Conservation (phyloP, 2,329 filamentous ascomycete genomes). For the Furcasterigmium furcatum region DNA sequence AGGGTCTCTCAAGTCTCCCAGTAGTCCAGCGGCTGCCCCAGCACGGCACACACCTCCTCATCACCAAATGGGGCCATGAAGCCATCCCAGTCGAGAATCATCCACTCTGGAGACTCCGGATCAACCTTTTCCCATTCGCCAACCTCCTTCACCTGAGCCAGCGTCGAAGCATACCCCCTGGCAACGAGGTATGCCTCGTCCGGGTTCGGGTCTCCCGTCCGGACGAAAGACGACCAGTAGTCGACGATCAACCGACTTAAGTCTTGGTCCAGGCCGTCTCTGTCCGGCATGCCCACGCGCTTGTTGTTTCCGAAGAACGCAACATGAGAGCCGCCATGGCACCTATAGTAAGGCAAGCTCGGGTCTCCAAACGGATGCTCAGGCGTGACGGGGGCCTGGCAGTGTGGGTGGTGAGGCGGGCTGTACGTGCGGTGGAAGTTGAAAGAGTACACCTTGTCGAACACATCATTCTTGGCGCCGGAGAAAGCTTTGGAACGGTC, state of each 20-base stretch:
- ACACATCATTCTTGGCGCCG: slow-evolving; percentile 22
- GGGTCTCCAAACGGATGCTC: slow-evolving; percentile 27
- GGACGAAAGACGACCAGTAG: slow-evolving; percentile 30
- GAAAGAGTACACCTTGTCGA: slow-evolving; percentile 28
- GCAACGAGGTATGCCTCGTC: slow-evolving; percentile 21
- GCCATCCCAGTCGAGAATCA: background rate
- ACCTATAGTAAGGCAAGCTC: slow-evolving; percentile 35
- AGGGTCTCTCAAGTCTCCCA: background rate
- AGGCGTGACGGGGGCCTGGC: slow-evolving; percentile 19
- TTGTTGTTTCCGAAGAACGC: slow-evolving; percentile 31
- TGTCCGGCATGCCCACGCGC: slow-evolving; percentile 24
- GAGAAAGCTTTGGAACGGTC: slow-evolving; percentile 28
- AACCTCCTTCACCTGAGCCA: slow-evolving; percentile 18
- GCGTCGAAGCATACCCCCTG: slow-evolving; percentile 22
- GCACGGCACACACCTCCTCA: background rate
- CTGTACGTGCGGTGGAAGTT: slow-evolving; percentile 37
- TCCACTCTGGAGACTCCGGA: background rate
- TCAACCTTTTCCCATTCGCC: slow-evolving; percentile 22
- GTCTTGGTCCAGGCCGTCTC: slow-evolving; percentile 28
- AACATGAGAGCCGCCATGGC: slow-evolving; percentile 34
- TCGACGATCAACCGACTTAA: slow-evolving; percentile 28
- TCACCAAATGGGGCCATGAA: background rate
- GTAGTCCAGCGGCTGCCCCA: background rate
- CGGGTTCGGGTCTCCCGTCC: slow-evolving; percentile 26
- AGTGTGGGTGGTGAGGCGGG: slow-evolving; percentile 24